Conservation (phyloP, 208 protist genomes). For the Leptomonas seymouri region DNA sequence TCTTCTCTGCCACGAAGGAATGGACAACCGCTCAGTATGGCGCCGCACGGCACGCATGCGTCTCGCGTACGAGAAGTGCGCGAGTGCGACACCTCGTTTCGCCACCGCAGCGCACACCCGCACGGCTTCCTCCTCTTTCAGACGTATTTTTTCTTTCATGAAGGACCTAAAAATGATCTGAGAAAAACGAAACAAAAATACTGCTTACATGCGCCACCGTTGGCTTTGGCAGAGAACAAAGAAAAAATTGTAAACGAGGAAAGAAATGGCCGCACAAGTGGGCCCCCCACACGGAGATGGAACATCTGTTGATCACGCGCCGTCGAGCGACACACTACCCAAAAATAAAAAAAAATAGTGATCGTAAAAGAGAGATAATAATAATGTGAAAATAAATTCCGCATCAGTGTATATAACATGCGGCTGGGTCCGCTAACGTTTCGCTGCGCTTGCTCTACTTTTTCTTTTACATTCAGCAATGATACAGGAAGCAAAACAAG, state of each 20-base stretch:
- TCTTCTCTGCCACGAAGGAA: too few species aligned
- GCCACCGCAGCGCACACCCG: neutral
- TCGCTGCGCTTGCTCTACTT: neutral
- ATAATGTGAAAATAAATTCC: neutral
- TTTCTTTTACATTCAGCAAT: neutral
- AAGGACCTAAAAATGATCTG: neutral
- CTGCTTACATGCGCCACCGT: slow-evolving; percentile 1
- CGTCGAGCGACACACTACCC: neutral
- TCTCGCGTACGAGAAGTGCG: too few species aligned
- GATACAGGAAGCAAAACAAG: neutral
- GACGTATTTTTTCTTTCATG: neutral
- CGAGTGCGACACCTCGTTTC: too few species aligned
- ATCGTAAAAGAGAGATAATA: slow-evolving; percentile 7
- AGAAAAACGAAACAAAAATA: slow-evolving; percentile 6
- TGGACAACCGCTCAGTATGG: too few species aligned
- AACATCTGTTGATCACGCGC: neutral
- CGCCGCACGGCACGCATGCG: too few species aligned
- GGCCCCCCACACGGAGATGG: neutral
- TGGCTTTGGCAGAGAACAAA: slow-evolving; percentile 9
- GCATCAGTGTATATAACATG: slow-evolving; percentile 1
- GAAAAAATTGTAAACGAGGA: slow-evolving; percentile 6
- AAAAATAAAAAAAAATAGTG: slow-evolving; percentile 9
- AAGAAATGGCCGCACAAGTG: neutral
- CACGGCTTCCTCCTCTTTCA: neutral
- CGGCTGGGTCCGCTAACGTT: neutral